Evolutionary conservation across 2,329 filamentous ascomycete genomes (phyloP).

Genomic region (Fusarium euwallaceae): DNA sequence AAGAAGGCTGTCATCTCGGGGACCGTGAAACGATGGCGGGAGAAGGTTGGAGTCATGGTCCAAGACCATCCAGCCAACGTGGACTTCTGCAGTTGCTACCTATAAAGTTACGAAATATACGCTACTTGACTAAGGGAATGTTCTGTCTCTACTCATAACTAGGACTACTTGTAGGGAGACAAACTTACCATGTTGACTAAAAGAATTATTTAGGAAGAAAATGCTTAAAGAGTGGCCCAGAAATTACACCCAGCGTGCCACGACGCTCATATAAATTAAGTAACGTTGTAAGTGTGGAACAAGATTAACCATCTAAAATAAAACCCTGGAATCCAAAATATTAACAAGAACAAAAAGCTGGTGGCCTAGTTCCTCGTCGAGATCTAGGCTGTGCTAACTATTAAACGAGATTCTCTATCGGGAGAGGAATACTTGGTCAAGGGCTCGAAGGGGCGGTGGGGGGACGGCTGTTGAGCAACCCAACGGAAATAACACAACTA

Average conservation of each 20-base stretch:
- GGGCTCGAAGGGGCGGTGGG: no score
- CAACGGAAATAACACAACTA: no score
- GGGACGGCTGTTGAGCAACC: no score
- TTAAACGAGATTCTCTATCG: no score
- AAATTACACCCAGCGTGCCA: not conserved
- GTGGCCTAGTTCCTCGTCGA: not conserved
- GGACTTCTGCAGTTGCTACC: not conserved
- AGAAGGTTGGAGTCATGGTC: not conserved
- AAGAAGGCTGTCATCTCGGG: no score
- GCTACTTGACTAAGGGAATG: not conserved
- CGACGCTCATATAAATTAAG: not conserved
- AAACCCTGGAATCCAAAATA: not conserved
- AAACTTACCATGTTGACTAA: not conserved
- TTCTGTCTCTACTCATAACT: not conserved
- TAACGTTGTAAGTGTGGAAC: not conserved
- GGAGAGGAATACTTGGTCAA: no score
- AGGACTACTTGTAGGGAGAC: not conserved
- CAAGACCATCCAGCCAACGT: not conserved
- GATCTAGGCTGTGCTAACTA: not conserved
- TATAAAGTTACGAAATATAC: not conserved
- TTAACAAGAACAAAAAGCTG: not conserved
- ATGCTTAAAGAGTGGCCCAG: not conserved
- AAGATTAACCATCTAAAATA: not conserved
- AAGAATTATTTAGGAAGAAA: not conserved
- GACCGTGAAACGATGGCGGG: no score